Base-by-base conservation (phyloP, 495 filamentous ascomycete genomes). In the Lichenothelia convexa region DNA sequence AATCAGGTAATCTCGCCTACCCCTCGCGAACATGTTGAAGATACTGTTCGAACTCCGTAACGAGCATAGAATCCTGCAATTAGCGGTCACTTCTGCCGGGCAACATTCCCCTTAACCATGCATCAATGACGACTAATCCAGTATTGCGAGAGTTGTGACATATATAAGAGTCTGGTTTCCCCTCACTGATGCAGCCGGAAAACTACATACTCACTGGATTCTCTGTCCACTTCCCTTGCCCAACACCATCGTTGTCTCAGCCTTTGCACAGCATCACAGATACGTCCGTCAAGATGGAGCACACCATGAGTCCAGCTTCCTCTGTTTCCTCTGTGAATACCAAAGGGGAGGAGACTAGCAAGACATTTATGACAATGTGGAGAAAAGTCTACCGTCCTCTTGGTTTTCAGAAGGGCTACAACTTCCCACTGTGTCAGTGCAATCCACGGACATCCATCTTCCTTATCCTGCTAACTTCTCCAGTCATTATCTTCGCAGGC, bases 401-500 rank as follows among this genome's bases (percentile, higher is more conserved):
- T 18, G 41, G 41, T 30, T 44, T 40, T 37, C 8, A 34, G 7
- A 44, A 44, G 24, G 38, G 41, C 30, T 44, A 44, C 41, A 44
- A 40, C 38, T 40, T 35, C 38, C 13, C 31, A 20, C 41, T 45
- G n/a, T 27, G 24, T 27, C 7, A 27, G 20, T n/a, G 21, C 15
- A 4, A 33, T 16, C 5, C n/a, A 11, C 20, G 23, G 18, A 5
- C 15, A 20, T 3, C 6, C n/a, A n/a, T n/a, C n/a, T 27, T 18
- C 18, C 19, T 21, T 13, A 27, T 27, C 24, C 7, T 27, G 24
- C 24, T 27, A 27, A 27, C 13, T 27, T 27, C 13, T 13, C 24
- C 24, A 39, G 13, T 22, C 34, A 36, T 47, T 32, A 41, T 47
- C 27, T 48, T 53, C 42, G 45, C 36, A 2, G 49, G 49, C 21